Percentiles rank a stretch among this genome's conserved stretches.
Evolutionary conservation across 2,329 filamentous ascomycete genomes (phyloP).

Genomic region (Lachnellula subtilissima): DNA sequence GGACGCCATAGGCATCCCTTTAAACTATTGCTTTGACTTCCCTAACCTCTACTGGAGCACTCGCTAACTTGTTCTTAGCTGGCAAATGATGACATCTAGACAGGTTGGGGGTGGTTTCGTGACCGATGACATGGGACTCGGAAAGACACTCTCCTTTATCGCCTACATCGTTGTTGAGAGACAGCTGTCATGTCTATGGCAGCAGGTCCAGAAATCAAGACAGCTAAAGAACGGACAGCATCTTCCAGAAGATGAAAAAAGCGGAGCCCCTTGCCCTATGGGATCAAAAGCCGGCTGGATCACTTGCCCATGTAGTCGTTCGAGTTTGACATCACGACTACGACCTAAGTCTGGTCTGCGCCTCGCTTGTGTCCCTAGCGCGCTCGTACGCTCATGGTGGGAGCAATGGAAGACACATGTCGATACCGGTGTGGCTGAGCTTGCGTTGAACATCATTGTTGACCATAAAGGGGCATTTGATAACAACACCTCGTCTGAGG

Average conservation of each 20-base stretch:
- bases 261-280: not conserved
- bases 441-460: slow-evolving; percentile 10
- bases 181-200: slow-evolving; percentile 11
- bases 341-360: slow-evolving; percentile 10
- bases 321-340: slow-evolving; percentile 5
- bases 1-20: not conserved
- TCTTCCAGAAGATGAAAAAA: not conserved
- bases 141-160: too few relatives aligned
- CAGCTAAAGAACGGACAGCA: slow-evolving; percentile 3
- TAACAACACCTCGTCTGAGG: not conserved
- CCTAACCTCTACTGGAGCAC: not conserved
- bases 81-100: slow-evolving; percentile 15
- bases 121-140: slow-evolving; percentile 49
- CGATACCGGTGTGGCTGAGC: not conserved
- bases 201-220: slow-evolving; percentile 5
- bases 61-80: not conserved
- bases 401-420: slow-evolving; percentile 13
- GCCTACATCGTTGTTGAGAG: not conserved
- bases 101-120: slow-evolving; percentile 56
- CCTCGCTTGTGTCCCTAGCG: slow-evolving; percentile 12
- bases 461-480: slow-evolving; percentile 1
- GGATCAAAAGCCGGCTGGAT: slow-evolving; percentile 10
- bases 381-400: slow-evolving; percentile 10
- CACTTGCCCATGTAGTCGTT: slow-evolving; percentile 12
- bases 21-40: not conserved